Evolutionary conservation across 2,329 filamentous ascomycete species (phyloP).

Genomic region (Tolypocladium guangdongense): DNA sequence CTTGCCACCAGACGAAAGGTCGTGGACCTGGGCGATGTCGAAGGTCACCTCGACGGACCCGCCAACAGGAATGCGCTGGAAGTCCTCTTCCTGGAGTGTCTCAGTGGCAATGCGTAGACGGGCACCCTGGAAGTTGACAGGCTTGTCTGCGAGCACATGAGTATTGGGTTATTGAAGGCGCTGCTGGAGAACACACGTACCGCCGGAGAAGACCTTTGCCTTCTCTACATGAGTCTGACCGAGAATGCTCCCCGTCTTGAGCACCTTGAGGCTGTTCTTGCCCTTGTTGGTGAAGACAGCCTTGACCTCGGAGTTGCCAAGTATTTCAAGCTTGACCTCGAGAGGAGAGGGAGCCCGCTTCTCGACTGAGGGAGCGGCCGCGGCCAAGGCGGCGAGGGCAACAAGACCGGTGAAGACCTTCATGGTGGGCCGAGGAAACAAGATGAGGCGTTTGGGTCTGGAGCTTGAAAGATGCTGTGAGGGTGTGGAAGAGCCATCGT

Average conservation of each 20-base stretch:
- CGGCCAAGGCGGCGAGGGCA: conserved; percentile 23
- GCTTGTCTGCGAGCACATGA: conserved; percentile 15
- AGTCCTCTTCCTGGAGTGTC: conserved; percentile 34
- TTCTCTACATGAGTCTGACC: conserved; percentile 43
- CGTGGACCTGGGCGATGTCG: conserved; percentile 44
- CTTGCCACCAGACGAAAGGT: conserved; percentile 37
- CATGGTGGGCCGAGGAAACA: conserved; percentile 18
- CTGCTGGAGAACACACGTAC: conserved; percentile 22
- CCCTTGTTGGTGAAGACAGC: conserved; percentile 43
- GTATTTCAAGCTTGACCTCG: conserved; percentile 33
- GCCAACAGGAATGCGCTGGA: conserved; percentile 35
- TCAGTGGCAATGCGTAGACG: conserved; percentile 35
- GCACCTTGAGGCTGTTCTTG: conserved; percentile 34
- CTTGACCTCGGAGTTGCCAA: conserved; percentile 42
- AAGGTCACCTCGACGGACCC: conserved; percentile 41
- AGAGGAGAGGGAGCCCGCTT: conserved; percentile 28
- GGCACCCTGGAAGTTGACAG: conserved; percentile 41
- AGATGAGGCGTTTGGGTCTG: neutral
- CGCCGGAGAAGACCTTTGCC: conserved; percentile 35
- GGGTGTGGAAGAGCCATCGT: neutral
- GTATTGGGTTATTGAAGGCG: neutral
- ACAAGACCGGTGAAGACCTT: conserved; percentile 25
- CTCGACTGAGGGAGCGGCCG: conserved; percentile 18
- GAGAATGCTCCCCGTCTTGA: conserved; percentile 43
- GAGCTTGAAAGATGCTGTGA: neutral